Evolutionary conservation across 148 eudicot genomes (phyloP), one percentile per base, ranked within the genome.

Genomic region (Euryodendron excelsum): DNA sequence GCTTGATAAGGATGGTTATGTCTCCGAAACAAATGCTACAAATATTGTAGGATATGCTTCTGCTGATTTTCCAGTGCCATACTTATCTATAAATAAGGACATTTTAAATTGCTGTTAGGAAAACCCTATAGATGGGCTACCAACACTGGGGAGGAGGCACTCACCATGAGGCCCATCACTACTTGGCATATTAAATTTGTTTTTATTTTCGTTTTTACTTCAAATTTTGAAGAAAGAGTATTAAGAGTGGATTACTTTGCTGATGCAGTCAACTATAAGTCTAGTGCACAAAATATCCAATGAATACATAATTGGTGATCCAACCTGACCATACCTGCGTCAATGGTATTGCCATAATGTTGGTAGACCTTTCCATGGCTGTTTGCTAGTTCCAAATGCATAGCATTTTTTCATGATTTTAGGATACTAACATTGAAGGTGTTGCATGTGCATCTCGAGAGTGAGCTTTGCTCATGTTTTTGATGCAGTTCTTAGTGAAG

Each of bases 1-100:
- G 99, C 98, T 96, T 39, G 99, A 96, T 82, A 89, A 91, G 82
- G 99, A 93, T 73, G 99, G 99, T 71, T 96, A 88, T 80, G 99
- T 96, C 78, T 88, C 99, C 20, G 99, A 96, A 87, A 96, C 99
- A 77, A 96, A 96, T 85, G 99, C 99, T 34, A 96, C 99, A 74
- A 96, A 96, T 81, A 91, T 96, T 66, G 99, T 96, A 86, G 77
- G 93, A 64, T 75, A 33, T 25, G 53, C 47, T 68, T 47, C 53
- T 82, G 48, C 68, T 58, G 47, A 17, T 68, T 61, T 27, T 79
- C 65, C 34, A 28, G 5, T 47, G 10, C 78, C 44, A 45, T 45
- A 21, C 6, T 33, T 63, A 30, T 31, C 31, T 5, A 12, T 63
- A 47, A n/a, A 20, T 9, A 45, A 58, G 33, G 15, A 55, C 12